phyloP scores from a whole-genome alignment of 2,329 filamentous ascomycete genomes.

The Diplodia intermedia region DNA sequence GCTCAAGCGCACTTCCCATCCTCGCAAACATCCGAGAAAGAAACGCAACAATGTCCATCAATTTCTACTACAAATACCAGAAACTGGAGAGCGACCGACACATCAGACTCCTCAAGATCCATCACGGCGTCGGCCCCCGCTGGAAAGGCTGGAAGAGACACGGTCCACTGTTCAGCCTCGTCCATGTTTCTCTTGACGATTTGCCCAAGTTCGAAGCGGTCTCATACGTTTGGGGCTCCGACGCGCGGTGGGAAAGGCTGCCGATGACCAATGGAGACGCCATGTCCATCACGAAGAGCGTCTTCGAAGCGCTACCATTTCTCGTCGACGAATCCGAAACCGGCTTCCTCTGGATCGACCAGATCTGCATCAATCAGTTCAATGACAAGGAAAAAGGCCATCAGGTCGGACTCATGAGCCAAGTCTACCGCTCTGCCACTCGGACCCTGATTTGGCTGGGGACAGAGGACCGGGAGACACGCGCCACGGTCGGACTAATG shows the following conservation, averaged over 20 bases:
- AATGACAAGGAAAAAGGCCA: constrained; percentile 24
- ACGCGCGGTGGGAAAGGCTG: constrained; percentile 10
- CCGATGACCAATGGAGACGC: constrained; percentile 11
- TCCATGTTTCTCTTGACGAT: background rate
- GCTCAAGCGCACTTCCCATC: background rate
- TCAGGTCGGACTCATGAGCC: constrained; percentile 29
- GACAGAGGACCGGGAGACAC: background rate
- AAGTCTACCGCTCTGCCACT: constrained; percentile 26
- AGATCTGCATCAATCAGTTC: constrained; percentile 33
- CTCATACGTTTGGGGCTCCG: constrained; percentile 34
- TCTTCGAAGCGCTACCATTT: background rate
- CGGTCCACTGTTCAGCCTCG: constrained; percentile 4
- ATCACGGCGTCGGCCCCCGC: background rate
- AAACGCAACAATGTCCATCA: background rate
- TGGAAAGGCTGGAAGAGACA: constrained; percentile 3
- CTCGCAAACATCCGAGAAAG: background rate
- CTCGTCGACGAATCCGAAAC: constrained; percentile 29
- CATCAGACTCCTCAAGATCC: background rate
- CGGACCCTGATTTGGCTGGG: constrained; percentile 34
- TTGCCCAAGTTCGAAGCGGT: constrained; percentile 29
- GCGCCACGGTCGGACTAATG: background rate
- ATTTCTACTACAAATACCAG: background rate
- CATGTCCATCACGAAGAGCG: constrained; percentile 29
- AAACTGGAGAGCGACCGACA: background rate
- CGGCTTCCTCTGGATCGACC: constrained; percentile 32